These are phyloP conservation scores for Fusarium graminum DNA, from an alignment of 2,329 filamentous ascomycete genomes.

Conservation along the genomic window DNA sequence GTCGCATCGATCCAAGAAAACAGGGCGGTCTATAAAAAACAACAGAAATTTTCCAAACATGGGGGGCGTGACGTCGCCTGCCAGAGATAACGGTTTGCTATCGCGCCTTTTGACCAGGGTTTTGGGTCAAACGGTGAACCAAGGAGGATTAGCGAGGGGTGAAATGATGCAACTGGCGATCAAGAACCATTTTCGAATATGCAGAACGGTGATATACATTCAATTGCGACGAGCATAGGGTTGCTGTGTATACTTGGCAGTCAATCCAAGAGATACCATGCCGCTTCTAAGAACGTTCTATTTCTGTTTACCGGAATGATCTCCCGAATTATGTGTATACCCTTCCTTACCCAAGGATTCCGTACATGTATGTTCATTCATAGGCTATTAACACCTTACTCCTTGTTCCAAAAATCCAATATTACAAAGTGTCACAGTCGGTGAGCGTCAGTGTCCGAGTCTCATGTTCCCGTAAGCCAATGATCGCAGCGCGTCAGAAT, in stretches of 20 bases:
- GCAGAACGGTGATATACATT: conserved; percentile 17
- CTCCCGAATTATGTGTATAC: conserved; percentile 5
- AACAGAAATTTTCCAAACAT: conserved; percentile 13
- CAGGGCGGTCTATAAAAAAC: conserved; percentile 41
- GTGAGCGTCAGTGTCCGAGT: conserved; percentile 28
- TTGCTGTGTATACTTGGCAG: conserved; percentile 12
- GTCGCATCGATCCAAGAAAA: conserved; percentile 23
- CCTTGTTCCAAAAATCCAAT: conserved; percentile 28
- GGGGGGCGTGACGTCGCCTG: conserved; percentile 25
- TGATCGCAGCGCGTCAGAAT: background rate
- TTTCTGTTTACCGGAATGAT: conserved; percentile 10
- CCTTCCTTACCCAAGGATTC: background rate
- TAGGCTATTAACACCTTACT: conserved; percentile 42
- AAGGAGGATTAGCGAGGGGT: conserved; percentile 20
- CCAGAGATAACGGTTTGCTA: conserved; percentile 16
- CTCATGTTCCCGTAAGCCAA: conserved; percentile 36
- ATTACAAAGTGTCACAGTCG: conserved; percentile 21
- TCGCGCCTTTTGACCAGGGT: conserved; percentile 11
- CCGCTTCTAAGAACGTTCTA: conserved; percentile 39
- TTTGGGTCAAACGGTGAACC: conserved; percentile 19
- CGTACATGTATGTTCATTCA: conserved; percentile 8
- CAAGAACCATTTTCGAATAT: background rate
- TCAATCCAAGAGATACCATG: conserved; percentile 18
- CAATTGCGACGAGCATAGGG: conserved; percentile 10
- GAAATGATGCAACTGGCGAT: conserved; percentile 25